Conservation (phyloP, 169 alveolate genomes). For the Cryptosporidium sp. region DNA sequence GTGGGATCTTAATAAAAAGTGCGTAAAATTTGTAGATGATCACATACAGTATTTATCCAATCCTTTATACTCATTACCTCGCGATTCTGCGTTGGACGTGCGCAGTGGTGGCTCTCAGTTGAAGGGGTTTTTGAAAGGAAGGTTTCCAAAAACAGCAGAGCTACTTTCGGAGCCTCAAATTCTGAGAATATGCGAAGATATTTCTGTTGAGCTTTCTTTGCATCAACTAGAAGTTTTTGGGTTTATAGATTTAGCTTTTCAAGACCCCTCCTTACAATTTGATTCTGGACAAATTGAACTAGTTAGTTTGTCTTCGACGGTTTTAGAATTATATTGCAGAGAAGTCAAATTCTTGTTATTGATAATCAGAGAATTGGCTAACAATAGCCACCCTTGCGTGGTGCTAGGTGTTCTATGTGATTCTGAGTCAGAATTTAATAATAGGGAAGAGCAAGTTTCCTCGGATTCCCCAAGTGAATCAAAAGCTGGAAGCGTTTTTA, state of each 20-base stretch:
- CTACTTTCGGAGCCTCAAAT: constrained; percentile 3
- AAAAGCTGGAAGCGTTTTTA: constrained; percentile 12
- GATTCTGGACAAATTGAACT: constrained; percentile 21
- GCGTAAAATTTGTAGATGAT: constrained; percentile 28
- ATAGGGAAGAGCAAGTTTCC: constrained; percentile 3
- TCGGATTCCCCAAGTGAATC: neutral
- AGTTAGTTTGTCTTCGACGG: constrained; percentile 12
- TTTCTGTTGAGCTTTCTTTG: constrained; percentile 65
- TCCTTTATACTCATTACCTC: constrained; percentile 55
- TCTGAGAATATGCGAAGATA: constrained; percentile 47
- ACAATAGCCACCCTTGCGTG: constrained; percentile 56
- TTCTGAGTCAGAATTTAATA: constrained; percentile 10
- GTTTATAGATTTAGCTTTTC: constrained; percentile 47
- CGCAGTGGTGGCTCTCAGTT: constrained; percentile 7
- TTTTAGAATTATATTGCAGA: constrained; percentile 56
- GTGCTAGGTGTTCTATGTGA: constrained; percentile 67
- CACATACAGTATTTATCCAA: constrained; percentile 38
- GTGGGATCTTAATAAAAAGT: constrained; percentile 64
- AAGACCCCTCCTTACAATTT: constrained; percentile 43
- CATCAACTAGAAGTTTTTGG: constrained; percentile 70
- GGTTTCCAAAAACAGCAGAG: constrained; percentile 28
- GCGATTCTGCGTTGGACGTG: constrained; percentile 54
- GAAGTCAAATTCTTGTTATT: constrained; percentile 44
- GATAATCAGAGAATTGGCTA: constrained; percentile 49
- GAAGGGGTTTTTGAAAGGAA: neutral